Base-by-base conservation (phyloP, 1,284 basidiomycete species). In the Uromyces viciae-fabae region DNA sequence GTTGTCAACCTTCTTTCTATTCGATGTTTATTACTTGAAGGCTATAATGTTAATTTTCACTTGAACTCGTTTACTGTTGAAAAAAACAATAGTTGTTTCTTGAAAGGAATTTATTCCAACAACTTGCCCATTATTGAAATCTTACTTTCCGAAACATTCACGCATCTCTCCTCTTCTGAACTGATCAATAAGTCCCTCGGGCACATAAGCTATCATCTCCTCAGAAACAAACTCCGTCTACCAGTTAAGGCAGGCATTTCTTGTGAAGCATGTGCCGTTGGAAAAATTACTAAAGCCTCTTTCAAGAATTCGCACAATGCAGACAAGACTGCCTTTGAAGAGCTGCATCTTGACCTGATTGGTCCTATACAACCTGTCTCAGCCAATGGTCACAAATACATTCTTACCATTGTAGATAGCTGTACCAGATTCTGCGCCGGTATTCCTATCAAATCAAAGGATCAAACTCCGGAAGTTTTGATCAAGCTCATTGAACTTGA, bases 361-460 rank as follows among this genome's bases (percentile, higher is more conserved):
- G n/a, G 69, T 25, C 69, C 69, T 8, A 72, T 72, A 14, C 19
- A 40, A 22, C 69, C 69, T 33, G 42, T 52, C 43, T 49, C 62
- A 5, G 22, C 11, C 11, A 22, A 49, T 11, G 46, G 46, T 49
- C 46, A 49, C 22, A 22, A 19, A 40, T 64, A 64, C 60, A 38
- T 64, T 31, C 28, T 64, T 7, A 36, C 60, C 25, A 38, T 64
- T 0, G 60, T 64, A 11, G 60, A 64, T 2, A 64, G 60, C 11
- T 19, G 17, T 11, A 64, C 60, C 3, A 36, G 33, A 38, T 64
- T 22, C 33, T 64, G 60, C 25, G 7, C 60, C 1, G 60, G 17
- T n/a, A 64, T 40, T 40, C 60, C 60, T 4, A 40, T 64, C 7
- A 64, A 15, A 2, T 1, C 15, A 4, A 64, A 64, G 25, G 42